phyloP scores from a whole-genome alignment of 176 grass and related monocot genomes.

The Eragrostis nindensis region DNA sequence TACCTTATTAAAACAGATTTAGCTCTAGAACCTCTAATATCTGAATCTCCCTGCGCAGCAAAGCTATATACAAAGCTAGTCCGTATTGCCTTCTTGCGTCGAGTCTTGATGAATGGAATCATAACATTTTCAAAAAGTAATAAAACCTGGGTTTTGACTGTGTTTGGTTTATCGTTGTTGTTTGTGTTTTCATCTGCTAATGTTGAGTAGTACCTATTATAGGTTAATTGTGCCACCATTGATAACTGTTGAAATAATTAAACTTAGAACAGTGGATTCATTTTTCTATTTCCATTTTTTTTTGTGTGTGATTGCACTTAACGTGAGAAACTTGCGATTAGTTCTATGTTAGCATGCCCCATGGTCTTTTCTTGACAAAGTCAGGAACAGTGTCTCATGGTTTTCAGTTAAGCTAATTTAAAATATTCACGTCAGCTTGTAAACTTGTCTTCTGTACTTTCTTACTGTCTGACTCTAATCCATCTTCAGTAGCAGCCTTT shows the following conservation, averaged over 20 bases:
- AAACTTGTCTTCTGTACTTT: background rate
- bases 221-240: background rate
- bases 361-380: background rate
- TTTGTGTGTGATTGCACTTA: background rate
- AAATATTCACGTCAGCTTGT: background rate
- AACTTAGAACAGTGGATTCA: background rate
- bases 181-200: background rate
- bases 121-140: background rate
- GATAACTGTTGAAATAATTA: constrained; percentile 2
- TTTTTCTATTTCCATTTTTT: background rate
- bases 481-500: background rate
- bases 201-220: background rate
- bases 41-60: background rate
- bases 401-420: background rate
- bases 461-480: no score
- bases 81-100: background rate
- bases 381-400: background rate
- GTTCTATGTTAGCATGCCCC: background rate
- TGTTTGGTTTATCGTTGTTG: background rate
- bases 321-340: background rate
- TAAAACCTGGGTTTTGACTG: background rate
- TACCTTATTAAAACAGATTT: background rate
- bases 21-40: background rate
- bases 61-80: background rate
- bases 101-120: background rate